Base-by-base conservation (phyloP, 495 filamentous ascomycete species). In the Aspergillus steynii region DNA sequence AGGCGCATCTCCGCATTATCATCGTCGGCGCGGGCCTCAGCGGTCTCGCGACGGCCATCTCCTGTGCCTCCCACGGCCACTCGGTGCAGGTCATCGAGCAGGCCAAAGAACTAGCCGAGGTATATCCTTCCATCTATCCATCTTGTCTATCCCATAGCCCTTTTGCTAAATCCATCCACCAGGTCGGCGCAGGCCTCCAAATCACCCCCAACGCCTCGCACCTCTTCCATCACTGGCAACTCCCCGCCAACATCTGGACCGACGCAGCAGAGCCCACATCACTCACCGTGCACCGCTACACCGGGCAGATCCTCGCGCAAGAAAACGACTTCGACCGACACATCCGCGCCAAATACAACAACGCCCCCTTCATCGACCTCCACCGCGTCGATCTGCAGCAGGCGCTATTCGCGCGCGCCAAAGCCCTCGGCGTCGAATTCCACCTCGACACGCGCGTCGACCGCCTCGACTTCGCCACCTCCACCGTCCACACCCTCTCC, bases 11-110 rank as follows among this genome's bases (percentile, higher is more conserved):
- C 4, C 56, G 61, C 53, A 72, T 78, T 14, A 53, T 74, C 12
- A 61, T 76, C 31, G 71, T 76, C 52, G 75, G 74, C 55, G 75
- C 77, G 14, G 77, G 77, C 31, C 80, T 92, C n/a, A 82, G 83
- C 46, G 89, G 89, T 4, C 78, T 92, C 25, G 82, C 81, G 15
- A 81, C 86, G 0, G 88, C 88, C 5, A 88, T 91, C 62, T 76
- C 84, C 10, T 74, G 80, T 61, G 76, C 80, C 5, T 77, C 85
- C 14, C 75, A 83, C 7, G 88, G 87, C 15, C 88, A 91, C 71
- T 62, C 69, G 10, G 86, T 90, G 20, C 67, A 72, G 1, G 77
- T 92, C 12, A 77, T 91, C 53, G 89, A 92, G 67, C 75, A 81
- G 54, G 85, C 86, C n/a, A 70, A 75, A 50, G 79, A 82, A 31